A percentile compares a stretch with the other conserved stretches of the same genome.
Evolutionary conservation across 179 eudicot genomes (phyloP).

Genomic region (Camellia oleifera): DNA sequence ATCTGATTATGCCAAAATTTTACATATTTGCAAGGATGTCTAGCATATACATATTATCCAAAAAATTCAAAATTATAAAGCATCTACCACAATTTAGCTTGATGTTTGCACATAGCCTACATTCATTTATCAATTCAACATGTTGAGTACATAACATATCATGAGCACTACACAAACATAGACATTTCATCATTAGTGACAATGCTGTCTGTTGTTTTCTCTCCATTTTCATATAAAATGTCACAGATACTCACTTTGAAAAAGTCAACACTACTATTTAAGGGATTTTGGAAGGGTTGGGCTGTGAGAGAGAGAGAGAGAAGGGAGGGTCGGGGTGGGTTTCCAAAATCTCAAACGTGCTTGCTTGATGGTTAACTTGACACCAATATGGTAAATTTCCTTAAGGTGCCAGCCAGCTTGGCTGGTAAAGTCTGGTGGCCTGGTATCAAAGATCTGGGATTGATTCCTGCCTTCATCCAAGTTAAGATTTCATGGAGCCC

Average conservation of each 20-base stretch:
- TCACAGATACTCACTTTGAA: not conserved
- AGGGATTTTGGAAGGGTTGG: not conserved
- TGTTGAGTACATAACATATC: not conserved
- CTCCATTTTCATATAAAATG: not conserved
- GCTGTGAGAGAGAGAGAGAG: not conserved
- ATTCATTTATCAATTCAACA: too few species aligned
- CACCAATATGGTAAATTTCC: not conserved
- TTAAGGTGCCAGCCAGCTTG: not conserved
- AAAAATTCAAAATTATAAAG: too few species aligned
- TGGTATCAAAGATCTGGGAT: not conserved
- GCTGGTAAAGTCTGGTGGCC: not conserved
- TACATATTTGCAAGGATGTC: not conserved
- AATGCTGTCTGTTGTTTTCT: not conserved
- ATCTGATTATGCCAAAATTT: not conserved
- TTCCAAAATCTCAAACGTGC: not conserved
- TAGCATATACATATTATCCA: not conserved
- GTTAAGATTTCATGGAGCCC: not conserved
- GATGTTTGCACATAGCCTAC: too few species aligned
- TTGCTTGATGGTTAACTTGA: not conserved
- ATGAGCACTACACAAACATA: not conserved
- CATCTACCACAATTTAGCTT: too few species aligned
- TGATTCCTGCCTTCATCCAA: too few species aligned
- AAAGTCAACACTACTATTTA: not conserved
- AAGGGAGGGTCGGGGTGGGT: not conserved
- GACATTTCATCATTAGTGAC: not conserved